phyloP scores from a whole-genome alignment of 495 filamentous ascomycete species.

The Neurospora sp. region DNA sequence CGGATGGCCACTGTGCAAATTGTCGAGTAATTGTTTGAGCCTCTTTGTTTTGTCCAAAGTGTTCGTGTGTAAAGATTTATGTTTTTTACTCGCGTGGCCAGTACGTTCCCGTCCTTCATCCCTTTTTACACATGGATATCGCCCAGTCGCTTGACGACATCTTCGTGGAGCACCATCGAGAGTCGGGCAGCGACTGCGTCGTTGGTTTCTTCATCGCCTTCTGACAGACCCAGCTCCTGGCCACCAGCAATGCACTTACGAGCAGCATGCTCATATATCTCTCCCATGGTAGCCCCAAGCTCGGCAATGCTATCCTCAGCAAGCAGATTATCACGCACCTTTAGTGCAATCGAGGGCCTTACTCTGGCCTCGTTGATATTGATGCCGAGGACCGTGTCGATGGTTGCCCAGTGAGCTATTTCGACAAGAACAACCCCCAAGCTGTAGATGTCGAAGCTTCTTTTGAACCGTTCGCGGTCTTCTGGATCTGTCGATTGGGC shows the following conservation, averaged over 20 bases:
- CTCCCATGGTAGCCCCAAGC: conserved; percentile 24
- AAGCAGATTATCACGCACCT: conserved; percentile 20
- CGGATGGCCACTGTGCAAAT: not conserved
- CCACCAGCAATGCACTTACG: conserved; percentile 24
- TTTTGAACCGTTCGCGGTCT: conserved; percentile 30
- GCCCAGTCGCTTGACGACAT: conserved; percentile 27
- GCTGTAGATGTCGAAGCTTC: conserved; percentile 46
- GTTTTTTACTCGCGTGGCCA: not conserved
- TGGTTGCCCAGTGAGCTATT: conserved; percentile 41
- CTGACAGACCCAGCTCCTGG: conserved; percentile 15
- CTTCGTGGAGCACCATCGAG: conserved; percentile 24
- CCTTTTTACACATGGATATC: conserved; percentile 20
- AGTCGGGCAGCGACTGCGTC: conserved; percentile 21
- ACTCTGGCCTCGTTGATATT: conserved; percentile 15
- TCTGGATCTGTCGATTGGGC: conserved; percentile 31
- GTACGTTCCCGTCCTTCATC: not conserved
- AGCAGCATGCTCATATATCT: conserved; percentile 22
- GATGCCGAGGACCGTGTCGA: conserved; percentile 38
- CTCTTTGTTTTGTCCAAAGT: not conserved
- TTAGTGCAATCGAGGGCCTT: conserved; percentile 19
- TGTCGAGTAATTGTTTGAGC: not conserved
- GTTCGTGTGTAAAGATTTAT: not conserved
- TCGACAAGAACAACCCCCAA: conserved; percentile 45
- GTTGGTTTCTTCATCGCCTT: conserved; percentile 25
- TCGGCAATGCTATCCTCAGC: conserved; percentile 17